Base-by-base conservation (phyloP, 768 basidiomycete species). In the Auricularia sp. region DNA sequence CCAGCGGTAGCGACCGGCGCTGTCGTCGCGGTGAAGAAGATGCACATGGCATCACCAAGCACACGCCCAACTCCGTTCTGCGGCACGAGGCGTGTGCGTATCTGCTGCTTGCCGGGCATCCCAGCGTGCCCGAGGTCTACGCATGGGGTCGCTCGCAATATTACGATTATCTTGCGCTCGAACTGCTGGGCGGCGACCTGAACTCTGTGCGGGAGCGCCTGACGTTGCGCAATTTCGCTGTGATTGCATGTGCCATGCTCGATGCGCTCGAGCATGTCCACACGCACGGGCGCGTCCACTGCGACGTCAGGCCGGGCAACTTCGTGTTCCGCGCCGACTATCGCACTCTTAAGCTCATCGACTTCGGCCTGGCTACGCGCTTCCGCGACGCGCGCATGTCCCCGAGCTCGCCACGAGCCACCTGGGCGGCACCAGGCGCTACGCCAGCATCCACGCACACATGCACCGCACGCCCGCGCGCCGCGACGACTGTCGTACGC, bases 321-420 rank as follows among this genome's bases (percentile, higher is more conserved):
- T 51, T 51, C 21, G 11, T 51, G 16, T 51, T 51, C 47, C 1
- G 47, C 21, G 11, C 11, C 47, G 3, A 3, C 37, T 1, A 39
- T 16, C 11, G 47, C 47, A 16, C 47, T 8, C 47, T 3, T 5
- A 51, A 51, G 47, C 47, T 51, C 47, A 51, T 92, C 70, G 90
- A 92, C 77, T 92, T 92, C 75, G 90, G 90, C 16, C 86, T 92
- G 58, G 89, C 90, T 0, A 90, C 90, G 73, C 88, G 87, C 68
- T 92, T 82, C 71, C 83, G 87, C 24, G 88, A 91, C 70, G 81
- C 24, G 78, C 77, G 54, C 90, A 91, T 71, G 83, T 91, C 65
- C 83, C 88, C 3, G 90, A 88, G 77, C 82, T 80, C 67, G 87
- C 87, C 65, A 86, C 88, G 66, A 83, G 83, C n/a, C 82, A 83